Base-by-base conservation (phyloP, 1,284 basidiomycete genomes). In the Tilletia caries region DNA sequence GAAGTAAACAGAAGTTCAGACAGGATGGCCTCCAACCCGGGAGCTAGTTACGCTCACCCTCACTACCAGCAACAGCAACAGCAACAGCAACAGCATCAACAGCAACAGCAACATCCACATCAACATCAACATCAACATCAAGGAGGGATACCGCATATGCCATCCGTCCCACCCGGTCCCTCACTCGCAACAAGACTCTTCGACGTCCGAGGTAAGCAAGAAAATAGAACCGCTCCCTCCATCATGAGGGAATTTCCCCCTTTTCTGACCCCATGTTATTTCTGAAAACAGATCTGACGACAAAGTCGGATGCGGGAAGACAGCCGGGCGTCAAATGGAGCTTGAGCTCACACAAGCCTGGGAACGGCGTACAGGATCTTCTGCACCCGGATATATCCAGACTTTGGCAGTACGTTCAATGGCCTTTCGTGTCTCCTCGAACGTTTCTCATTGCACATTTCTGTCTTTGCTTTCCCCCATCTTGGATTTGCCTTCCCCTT, bases 311-410 rank as follows among this genome's bases (percentile, higher is more conserved):
- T 67, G 75, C 81, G 0, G 80, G 81, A 12, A 75, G 72, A 1
- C 46, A 72, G 12, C 73, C 79, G 2, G 81, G 80, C 34, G 95
- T 92, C 27, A 90, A 91, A 74, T 99, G 96, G 96, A 91, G 91
- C n/a, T 93, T 98, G 8, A 97, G 94, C 23, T 94, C 92, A 0
- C 93, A 89, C 85, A 99, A 99, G 84, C 95, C 95, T 75, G 95
- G 95, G 0, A 96, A 95, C 80, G 95, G 95, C 4, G 90, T 94
- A 20, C 92, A 95, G 78, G 94, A 95, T 85, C 86, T 99, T 65
- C 87, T 89, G 18, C 94, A 98, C 78, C 88, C 88, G 27, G 91
- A 97, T 80, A 90, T 92, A 50, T 90, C 92, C 52, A 97, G 94
- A 0, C 95, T 98, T 78, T 98, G 96, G 96, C 96, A 98, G 94